Base-by-base conservation (phyloP, 1,284 basidiomycete species). In the Psilocybe mexicana region DNA sequence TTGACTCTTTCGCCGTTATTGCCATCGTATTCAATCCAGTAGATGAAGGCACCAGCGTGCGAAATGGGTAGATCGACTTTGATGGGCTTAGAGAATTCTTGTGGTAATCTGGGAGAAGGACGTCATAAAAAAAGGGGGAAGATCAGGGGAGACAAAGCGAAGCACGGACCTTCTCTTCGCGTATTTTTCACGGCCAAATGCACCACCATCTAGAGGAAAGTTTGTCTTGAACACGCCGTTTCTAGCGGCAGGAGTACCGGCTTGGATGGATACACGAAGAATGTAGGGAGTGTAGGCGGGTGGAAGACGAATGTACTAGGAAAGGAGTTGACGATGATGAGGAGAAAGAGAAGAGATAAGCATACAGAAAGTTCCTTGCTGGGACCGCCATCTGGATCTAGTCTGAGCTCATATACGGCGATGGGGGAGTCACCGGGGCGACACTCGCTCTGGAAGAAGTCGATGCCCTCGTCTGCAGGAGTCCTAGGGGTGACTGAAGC, bases 201-300 rank as follows among this genome's bases (percentile, higher is more conserved):
- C 76, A 28, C 92, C 92, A 14, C 94, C 95, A 65, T 98, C 90
- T 5, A 97, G 81, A 2, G 95, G 96, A 67, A 97, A 97, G 74
- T 97, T 96, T 59, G 93, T 95, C 78, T 89, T 94, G 72, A 98
- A 91, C 2, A 93, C 82, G 52, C 94, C 96, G 63, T 95, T 93
- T 65, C 86, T 88, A 2, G 93, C 86, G 6, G 93, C 92, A 1
- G 91, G 87, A 0, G 93, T 94, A 8, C 95, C 95, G 0, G 95
- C 91, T 58, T 93, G 91, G 54, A 98, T 81, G 8, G 90, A 89
- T 47, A 98, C 90, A 54, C 96, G 86, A 25, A 98, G 78, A 48
- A 98, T 84, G 70, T 97, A 98, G 2, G 96, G 94, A 18, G 76
- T 78, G 67, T 87, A 83, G n/a, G 95, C 92, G 10, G 96, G 93